phyloP scores from a whole-genome alignment of 176 grass and related monocot genomes.

The Carex scoparia region DNA sequence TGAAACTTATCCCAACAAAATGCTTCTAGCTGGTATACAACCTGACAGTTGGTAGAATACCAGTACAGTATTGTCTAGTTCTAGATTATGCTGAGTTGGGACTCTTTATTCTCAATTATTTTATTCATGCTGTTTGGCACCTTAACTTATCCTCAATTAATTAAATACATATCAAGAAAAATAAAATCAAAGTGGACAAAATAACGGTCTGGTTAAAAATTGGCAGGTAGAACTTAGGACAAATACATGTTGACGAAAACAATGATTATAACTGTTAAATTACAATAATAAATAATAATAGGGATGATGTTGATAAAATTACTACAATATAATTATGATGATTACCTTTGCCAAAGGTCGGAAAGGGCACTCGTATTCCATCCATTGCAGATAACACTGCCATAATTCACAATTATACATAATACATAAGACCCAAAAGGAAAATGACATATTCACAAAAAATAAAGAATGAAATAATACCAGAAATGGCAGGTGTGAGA shows the following conservation, averaged over 20 bases:
- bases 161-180: not conserved
- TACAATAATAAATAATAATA: not conserved
- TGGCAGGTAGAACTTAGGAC: not conserved
- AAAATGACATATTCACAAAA: not conserved
- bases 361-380: slow-evolving; percentile 57
- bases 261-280: not conserved
- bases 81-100: not conserved
- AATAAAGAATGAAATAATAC: slow-evolving; percentile 1
- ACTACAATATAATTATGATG: not conserved
- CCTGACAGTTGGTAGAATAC: not conserved
- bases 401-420: slow-evolving; percentile 4
- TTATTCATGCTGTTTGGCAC: not conserved
- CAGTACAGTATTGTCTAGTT: not conserved
- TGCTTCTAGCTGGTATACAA: not conserved
- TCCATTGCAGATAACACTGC: slow-evolving; percentile 70
- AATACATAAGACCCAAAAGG: not conserved
- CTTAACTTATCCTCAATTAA: not conserved
- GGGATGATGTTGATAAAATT: not conserved
- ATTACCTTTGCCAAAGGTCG: slow-evolving; percentile 48
- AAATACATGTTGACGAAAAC: not conserved
- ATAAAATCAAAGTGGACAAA: not conserved
- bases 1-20: not conserved
- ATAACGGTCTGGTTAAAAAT: not conserved
- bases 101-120: not conserved
- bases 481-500: slow-evolving; percentile 86